phyloP scores from a whole-genome alignment of 1,284 basidiomycete genomes.

The Apiotrichum veenhuisii region DNA sequence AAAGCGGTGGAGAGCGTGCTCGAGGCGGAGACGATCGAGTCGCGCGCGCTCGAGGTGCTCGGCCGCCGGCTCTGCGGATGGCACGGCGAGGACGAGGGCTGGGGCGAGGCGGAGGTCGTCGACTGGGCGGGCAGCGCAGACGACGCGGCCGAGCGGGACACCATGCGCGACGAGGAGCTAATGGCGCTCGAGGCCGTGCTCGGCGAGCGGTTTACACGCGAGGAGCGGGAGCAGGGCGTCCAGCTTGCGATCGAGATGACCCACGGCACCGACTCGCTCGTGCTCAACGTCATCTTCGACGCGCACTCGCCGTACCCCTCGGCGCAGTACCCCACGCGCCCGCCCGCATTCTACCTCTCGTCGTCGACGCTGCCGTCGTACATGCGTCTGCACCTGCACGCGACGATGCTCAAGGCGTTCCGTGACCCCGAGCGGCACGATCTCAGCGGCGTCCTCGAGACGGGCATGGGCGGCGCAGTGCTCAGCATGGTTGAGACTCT shows the following conservation, averaged over 20 bases:
- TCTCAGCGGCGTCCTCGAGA: slow-evolving; percentile 57
- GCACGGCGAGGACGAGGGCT: slow-evolving; percentile 45
- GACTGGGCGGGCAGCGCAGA: slow-evolving; percentile 54
- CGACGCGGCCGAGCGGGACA: slow-evolving; percentile 49
- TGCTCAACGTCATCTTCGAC: slow-evolving; percentile 65
- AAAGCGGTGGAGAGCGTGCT: slow-evolving; percentile 63
- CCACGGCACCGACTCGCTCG: slow-evolving; percentile 50
- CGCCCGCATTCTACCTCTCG: slow-evolving; percentile 71
- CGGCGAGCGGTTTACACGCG: slow-evolving; percentile 48
- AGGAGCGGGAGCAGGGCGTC: slow-evolving; percentile 39
- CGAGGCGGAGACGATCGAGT: slow-evolving; percentile 35
- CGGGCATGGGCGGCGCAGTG: slow-evolving; percentile 66
- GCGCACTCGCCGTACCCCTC: slow-evolving; percentile 57
- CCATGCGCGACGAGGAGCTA: slow-evolving; percentile 67
- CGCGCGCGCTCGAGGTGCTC: slow-evolving; percentile 46
- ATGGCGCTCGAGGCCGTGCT: slow-evolving; percentile 59
- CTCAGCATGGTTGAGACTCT: slow-evolving; percentile 71
- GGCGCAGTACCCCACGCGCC: slow-evolving; percentile 51
- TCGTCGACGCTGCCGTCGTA: slow-evolving; percentile 73
- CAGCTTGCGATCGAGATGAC: slow-evolving; percentile 60
- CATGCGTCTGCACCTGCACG: slow-evolving; percentile 77
- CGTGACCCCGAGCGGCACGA: slow-evolving; percentile 53
- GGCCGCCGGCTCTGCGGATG: slow-evolving; percentile 49
- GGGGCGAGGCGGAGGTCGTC: slow-evolving; percentile 51
- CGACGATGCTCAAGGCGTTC: slow-evolving; percentile 59